A percentile compares a stretch with the other conserved stretches of the same genome.
Evolutionary conservation across 768 basidiomycete genomes (phyloP).

Genomic region (Trametes cingulata): DNA sequence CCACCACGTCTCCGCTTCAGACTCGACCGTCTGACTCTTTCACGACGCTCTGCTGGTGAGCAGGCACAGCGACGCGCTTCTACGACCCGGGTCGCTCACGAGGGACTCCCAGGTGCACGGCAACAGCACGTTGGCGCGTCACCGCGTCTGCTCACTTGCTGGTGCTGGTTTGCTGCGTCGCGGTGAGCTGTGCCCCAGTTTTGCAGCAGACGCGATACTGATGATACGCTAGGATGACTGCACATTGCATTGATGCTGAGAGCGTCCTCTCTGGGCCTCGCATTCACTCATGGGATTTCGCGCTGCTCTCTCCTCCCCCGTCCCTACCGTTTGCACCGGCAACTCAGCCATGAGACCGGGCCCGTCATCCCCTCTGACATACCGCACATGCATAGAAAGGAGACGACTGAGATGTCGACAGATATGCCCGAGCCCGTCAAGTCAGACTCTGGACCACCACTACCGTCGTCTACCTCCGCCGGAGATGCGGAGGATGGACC

Average conservation of each 20-base stretch:
- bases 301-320: conserved; percentile 24
- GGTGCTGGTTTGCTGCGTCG: conserved; percentile 23
- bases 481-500: no score
- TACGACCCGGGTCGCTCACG: background rate
- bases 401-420: conserved; percentile 9
- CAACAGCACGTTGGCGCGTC: conserved; percentile 18
- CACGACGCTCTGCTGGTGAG: background rate
- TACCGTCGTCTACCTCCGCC: background rate
- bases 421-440: background rate
- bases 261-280: conserved; percentile 78
- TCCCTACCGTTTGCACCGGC: conserved; percentile 15
- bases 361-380: background rate
- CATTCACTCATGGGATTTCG: conserved; percentile 42
- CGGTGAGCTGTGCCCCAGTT: conserved; percentile 13
- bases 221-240: conserved; percentile 62
- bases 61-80: background rate
- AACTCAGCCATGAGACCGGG: conserved; percentile 11
- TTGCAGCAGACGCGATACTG: background rate
- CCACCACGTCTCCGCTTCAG: conserved; percentile 1
- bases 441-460: background rate
- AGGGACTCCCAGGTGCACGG: background rate
- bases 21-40: conserved; percentile 1
- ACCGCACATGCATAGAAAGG: conserved; percentile 9
- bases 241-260: conserved; percentile 76
- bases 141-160: conserved; percentile 7